Conservation (phyloP, 2,329 filamentous ascomycete genomes). For the Ophiostoma populinum region DNA sequence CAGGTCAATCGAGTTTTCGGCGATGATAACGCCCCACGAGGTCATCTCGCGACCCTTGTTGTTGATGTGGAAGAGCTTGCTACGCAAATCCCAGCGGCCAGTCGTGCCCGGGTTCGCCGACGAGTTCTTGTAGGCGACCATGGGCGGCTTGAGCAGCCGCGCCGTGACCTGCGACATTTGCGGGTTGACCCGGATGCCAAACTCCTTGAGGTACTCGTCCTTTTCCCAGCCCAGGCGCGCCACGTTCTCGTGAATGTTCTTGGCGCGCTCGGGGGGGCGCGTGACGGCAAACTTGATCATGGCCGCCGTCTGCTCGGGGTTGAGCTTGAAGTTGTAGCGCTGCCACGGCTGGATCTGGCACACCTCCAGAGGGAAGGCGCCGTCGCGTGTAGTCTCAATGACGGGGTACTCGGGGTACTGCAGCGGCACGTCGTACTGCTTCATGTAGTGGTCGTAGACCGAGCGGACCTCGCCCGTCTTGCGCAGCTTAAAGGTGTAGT, state of each 20-base stretch:
- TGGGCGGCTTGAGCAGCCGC: slow-evolving; percentile 52
- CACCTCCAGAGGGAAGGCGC: slow-evolving; percentile 44
- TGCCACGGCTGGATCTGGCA: slow-evolving; percentile 36
- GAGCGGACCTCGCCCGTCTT: slow-evolving; percentile 26
- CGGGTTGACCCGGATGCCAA: slow-evolving; percentile 52
- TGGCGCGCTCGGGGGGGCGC: slow-evolving; percentile 49
- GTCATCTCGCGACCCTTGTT: slow-evolving; percentile 42
- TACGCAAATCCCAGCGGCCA: slow-evolving; percentile 78
- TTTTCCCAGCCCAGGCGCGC: slow-evolving; percentile 45
- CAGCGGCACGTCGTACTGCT: slow-evolving; percentile 36
- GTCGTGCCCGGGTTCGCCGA: slow-evolving; percentile 41
- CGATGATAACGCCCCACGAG: slow-evolving; percentile 59
- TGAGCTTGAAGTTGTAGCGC: slow-evolving; percentile 45
- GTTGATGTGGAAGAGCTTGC: slow-evolving; percentile 54
- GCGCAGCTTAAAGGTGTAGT: slow-evolving; percentile 36
- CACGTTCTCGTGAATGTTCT: slow-evolving; percentile 52
- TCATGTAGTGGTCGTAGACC: slow-evolving; percentile 36
- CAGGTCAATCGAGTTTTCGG: slow-evolving; percentile 36
- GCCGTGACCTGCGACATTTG: slow-evolving; percentile 52
- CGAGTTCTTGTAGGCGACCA: slow-evolving; percentile 47
- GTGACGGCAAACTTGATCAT: slow-evolving; percentile 96
- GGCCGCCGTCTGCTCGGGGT: slow-evolving; percentile 45
- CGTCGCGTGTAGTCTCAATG: slow-evolving; percentile 35
- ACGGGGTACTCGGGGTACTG: slow-evolving; percentile 33
- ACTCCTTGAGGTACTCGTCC: slow-evolving; percentile 55